phyloP scores from a whole-genome alignment of 495 filamentous ascomycete genomes.

The Aeminium ludgeri region DNA sequence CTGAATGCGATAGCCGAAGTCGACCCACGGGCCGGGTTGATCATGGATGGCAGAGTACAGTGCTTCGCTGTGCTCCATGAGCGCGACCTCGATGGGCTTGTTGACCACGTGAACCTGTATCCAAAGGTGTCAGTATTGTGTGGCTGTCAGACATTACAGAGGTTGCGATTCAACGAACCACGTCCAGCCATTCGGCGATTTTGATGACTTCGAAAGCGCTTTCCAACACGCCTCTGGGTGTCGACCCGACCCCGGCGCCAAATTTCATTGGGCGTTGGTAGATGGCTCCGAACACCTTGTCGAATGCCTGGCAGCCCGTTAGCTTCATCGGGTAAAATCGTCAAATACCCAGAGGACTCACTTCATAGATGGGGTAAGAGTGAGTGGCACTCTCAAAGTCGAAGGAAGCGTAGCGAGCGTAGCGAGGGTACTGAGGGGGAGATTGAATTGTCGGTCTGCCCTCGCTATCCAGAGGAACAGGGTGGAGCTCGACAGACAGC shows the following conservation, averaged over 20 bases:
- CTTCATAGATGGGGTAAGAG: background rate
- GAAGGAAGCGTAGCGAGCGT: background rate
- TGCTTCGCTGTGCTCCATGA: conserved; percentile 25
- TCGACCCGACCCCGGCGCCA: conserved; percentile 11
- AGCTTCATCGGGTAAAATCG: background rate
- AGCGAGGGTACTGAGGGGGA: too few relatives aligned
- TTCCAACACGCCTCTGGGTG: conserved; percentile 15
- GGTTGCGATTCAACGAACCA: too few relatives aligned
- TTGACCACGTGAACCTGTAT: conserved; percentile 22
- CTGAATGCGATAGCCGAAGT: conserved; percentile 26
- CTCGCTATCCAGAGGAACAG: conserved; percentile 2
- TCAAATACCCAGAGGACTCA: background rate
- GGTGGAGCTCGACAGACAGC: conserved; percentile 5
- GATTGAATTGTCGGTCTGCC: too few relatives aligned
- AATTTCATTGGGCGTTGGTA: conserved; percentile 25
- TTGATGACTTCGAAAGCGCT: conserved; percentile 24
- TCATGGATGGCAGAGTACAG: conserved; percentile 26
- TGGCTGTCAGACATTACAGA: too few relatives aligned
- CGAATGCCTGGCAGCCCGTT: conserved; percentile 5
- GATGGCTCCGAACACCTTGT: conserved; percentile 26
- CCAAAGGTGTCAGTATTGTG: background rate
- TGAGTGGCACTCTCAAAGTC: conserved; percentile 9
- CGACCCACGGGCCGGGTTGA: conserved; percentile 28
- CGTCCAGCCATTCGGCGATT: conserved; percentile 27
- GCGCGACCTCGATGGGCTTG: conserved; percentile 25